phyloP scores from a whole-genome alignment of 495 filamentous ascomycete genomes.

The Penicillium longicatenatum region DNA sequence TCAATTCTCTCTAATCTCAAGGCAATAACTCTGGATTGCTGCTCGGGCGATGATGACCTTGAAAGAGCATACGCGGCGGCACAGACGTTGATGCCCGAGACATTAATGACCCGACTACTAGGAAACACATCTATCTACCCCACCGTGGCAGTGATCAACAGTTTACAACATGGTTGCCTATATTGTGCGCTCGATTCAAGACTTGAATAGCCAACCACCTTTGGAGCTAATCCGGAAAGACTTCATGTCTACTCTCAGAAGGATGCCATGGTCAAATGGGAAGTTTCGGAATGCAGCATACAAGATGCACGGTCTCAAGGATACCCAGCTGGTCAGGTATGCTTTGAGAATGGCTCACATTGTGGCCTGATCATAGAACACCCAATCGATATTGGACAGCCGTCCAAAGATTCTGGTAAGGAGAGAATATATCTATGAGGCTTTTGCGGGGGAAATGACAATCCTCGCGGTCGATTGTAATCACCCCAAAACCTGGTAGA shows the following conservation, averaged over 20 bases:
- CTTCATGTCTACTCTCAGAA: constrained; percentile 41
- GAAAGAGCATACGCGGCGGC: constrained; percentile 26
- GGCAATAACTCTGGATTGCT: constrained; percentile 33
- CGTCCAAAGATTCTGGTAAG: constrained; percentile 24
- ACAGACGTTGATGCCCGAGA: constrained; percentile 19
- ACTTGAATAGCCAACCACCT: constrained; percentile 25
- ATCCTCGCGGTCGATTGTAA: neutral
- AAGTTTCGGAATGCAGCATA: constrained; percentile 36
- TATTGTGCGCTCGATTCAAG: constrained; percentile 25
- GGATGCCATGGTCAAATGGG: constrained; percentile 37
- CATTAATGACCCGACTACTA: constrained; percentile 14
- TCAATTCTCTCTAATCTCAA: constrained; percentile 15
- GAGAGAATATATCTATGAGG: constrained; percentile 11
- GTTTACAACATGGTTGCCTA: constrained; percentile 22
- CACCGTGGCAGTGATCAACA: constrained; percentile 18
- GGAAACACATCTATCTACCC: constrained; percentile 28
- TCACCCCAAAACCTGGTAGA: neutral
- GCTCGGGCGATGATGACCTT: constrained; percentile 32
- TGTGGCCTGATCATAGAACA: constrained; percentile 33
- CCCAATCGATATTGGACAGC: constrained; percentile 27
- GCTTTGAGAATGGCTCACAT: constrained; percentile 36
- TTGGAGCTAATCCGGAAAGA: constrained; percentile 23
- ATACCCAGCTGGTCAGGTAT: constrained; percentile 26
- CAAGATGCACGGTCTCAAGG: constrained; percentile 30
- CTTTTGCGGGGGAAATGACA: too few relatives aligned